These are phyloP conservation scores for Hypoxylon sp. DNA, from an alignment of 2,329 filamentous ascomycete species.

Conservation along the genomic window DNA sequence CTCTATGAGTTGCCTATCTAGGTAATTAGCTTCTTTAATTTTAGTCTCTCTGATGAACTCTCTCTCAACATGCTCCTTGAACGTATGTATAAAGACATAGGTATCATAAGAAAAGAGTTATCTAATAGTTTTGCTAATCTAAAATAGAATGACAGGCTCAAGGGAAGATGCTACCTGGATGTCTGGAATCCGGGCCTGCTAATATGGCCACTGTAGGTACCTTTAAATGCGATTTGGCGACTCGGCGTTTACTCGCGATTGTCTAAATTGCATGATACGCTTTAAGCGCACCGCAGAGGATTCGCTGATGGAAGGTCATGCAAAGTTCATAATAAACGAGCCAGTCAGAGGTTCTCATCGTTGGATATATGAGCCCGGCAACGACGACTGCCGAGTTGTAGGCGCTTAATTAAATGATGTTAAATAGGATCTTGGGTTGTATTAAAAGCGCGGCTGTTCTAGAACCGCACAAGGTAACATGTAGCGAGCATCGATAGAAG, in stretches of 20 bases:
- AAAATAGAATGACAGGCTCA: slow-evolving; percentile 5
- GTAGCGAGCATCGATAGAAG: slow-evolving; percentile 11
- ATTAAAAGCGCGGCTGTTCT: slow-evolving; percentile 10
- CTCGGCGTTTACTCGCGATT: slow-evolving; percentile 10
- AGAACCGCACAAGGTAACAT: slow-evolving; percentile 3
- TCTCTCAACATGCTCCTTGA: not conserved
- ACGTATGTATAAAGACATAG: not conserved
- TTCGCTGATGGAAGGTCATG: slow-evolving; percentile 17
- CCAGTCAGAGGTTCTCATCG: slow-evolving; percentile 28
- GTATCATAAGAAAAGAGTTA: not conserved
- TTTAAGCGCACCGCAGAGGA: slow-evolving; percentile 19
- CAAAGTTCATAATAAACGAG: slow-evolving; percentile 28
- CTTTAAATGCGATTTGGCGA: slow-evolving; percentile 20
- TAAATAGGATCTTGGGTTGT: slow-evolving; percentile 3
- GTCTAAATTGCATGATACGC: slow-evolving; percentile 24
- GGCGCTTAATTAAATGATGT: slow-evolving; percentile 34
- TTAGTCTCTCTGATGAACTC: slow-evolving; percentile 18
- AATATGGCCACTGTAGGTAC: slow-evolving; percentile 19
- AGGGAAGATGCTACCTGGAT: slow-evolving; percentile 5
- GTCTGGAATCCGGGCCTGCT: slow-evolving; percentile 5
- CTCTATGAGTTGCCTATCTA: slow-evolving; percentile 18
- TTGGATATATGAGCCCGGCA: slow-evolving; percentile 28
- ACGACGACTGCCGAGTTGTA: slow-evolving; percentile 23
- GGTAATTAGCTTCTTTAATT: slow-evolving; percentile 34
- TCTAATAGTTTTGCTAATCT: not conserved